Conservation (phyloP, 352 stramenopile genomes). For the Phytophthora kernoviae region DNA sequence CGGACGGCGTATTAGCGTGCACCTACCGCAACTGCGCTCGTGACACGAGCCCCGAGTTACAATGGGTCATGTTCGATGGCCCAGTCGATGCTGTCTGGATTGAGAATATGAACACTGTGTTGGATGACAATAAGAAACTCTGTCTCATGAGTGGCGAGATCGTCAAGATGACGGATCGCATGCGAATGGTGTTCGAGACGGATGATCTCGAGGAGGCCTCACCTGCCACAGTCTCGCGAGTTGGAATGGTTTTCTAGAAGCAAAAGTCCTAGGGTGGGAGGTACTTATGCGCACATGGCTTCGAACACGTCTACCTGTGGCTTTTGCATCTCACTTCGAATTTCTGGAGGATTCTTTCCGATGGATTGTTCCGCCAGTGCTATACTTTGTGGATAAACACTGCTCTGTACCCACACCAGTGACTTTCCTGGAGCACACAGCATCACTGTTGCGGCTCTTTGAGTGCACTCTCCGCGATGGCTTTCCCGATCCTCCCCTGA, state of each 20-base stretch:
- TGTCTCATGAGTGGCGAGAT: constrained; percentile 95
- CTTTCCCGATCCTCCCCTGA: constrained; percentile 27
- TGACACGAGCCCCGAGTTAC: constrained; percentile 80
- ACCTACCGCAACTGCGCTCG: constrained; percentile 93
- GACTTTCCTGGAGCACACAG: constrained; percentile 91
- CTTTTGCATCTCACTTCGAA: constrained; percentile 38
- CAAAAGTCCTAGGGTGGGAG: constrained; percentile 91
- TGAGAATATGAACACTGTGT: constrained; percentile 96
- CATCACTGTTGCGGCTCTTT: constrained; percentile 81
- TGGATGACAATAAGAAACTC: constrained; percentile 95
- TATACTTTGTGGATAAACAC: constrained; percentile 93
- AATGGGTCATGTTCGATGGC: constrained; percentile 95
- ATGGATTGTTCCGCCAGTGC: constrained; percentile 90
- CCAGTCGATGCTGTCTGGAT: constrained; percentile 95
- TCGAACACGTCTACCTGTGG: constrained; percentile 46
- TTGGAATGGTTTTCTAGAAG: constrained; percentile 94
- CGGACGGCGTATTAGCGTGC: constrained; percentile 93
- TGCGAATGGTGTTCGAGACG: constrained; percentile 97
- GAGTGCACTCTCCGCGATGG: constrained; percentile 77
- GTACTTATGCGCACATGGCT: constrained; percentile 90
- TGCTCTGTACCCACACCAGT: constrained; percentile 85
- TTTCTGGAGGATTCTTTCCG: constrained; percentile 84
- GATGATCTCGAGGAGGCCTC: constrained; percentile 91
- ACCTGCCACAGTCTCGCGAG: constrained; percentile 90
- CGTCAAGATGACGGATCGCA: constrained; percentile 94